phyloP scores from a whole-genome alignment of 148 eudicot species.

The Rhododendron kiyosumense region DNA sequence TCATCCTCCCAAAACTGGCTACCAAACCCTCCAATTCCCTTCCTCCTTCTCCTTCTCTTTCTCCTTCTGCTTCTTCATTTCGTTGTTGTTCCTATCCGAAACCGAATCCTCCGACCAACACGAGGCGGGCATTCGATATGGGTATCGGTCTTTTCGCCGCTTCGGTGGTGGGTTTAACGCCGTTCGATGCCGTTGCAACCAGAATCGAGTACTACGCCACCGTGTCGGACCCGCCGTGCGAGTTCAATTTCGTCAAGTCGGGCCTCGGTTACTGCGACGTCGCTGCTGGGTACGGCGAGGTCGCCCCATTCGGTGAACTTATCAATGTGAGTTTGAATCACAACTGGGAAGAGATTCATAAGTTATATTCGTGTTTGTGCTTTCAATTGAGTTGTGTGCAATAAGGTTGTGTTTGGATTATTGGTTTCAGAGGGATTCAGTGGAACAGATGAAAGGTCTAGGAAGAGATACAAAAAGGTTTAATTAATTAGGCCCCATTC shows the following conservation, averaged over 20 bases:
- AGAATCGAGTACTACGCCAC: constrained; percentile 87
- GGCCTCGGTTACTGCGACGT: constrained; percentile 85
- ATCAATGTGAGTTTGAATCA: constrained; percentile 44
- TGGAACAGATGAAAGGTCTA: not conserved
- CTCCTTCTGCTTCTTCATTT: not conserved
- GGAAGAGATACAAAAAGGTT: not conserved
- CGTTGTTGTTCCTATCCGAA: constrained; percentile 10
- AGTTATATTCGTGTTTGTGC: not conserved
- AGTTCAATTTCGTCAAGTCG: constrained; percentile 56
- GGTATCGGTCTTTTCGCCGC: constrained; percentile 51
- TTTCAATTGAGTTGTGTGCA: not conserved
- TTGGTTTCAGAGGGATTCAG: not conserved
- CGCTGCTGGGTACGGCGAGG: constrained; percentile 53
- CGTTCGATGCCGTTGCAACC: constrained; percentile 63
- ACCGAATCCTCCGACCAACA: not conserved
- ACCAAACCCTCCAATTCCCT: constrained; percentile 9
- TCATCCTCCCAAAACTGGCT: constrained; percentile 7
- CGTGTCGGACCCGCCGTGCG: constrained; percentile 67
- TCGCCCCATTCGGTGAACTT: constrained; percentile 59
- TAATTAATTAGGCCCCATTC: not conserved
- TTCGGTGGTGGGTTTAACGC: constrained; percentile 39
- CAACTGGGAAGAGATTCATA: not conserved
- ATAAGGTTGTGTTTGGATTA: not conserved
- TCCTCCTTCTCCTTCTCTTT: not conserved
- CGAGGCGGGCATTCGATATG: constrained; percentile 19